phyloP scores from a whole-genome alignment of 1,139 yeast genomes.

The Entelexis sorbosivorans region DNA sequence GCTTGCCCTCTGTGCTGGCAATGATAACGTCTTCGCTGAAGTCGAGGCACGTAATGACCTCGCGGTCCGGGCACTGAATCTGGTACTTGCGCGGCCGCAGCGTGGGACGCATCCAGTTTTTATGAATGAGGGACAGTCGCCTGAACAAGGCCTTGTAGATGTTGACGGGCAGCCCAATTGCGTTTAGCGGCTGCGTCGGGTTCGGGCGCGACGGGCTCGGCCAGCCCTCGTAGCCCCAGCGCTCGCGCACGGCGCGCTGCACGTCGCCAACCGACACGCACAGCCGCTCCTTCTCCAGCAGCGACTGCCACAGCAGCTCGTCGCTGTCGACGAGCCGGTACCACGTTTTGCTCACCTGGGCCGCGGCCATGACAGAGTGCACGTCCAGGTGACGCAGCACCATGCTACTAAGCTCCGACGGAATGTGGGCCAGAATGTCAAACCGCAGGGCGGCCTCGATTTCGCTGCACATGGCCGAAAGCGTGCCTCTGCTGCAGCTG shows the following conservation, averaged over 20 bases:
- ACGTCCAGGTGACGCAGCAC: conserved; percentile 61
- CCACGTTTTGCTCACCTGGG: conserved; percentile 67
- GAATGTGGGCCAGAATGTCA: conserved; percentile 61
- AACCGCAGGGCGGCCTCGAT: conserved; percentile 54
- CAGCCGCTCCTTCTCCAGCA: conserved; percentile 30
- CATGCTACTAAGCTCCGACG: conserved; percentile 62
- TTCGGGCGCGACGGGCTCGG: conserved; percentile 2
- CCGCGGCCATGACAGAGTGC: conserved; percentile 48
- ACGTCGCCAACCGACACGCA: conserved; percentile 25
- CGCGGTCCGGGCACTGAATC: conserved; percentile 62
- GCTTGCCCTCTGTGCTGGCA: conserved; percentile 84
- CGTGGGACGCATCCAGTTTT: conserved; percentile 73
- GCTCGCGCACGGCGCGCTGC: conserved; percentile 27
- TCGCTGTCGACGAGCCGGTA: conserved; percentile 46
- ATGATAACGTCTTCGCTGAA: conserved; percentile 85
- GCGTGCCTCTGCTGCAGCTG: conserved; percentile 51
- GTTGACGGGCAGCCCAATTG: conserved; percentile 19
- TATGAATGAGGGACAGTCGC: conserved; percentile 51
- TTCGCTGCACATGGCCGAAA: conserved; percentile 54
- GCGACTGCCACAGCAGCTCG: conserved; percentile 36
- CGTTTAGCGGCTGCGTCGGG: conserved; percentile 9
- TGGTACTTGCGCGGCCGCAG: conserved; percentile 61
- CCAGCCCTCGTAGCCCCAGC: conserved; percentile 32
- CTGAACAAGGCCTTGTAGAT: conserved; percentile 50
- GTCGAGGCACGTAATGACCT: conserved; percentile 87